Percentiles rank a stretch among this genome's conserved stretches.
These are phyloP conservation scores for Cardiospermum halicacabum DNA, from an alignment of 345 rosid species.

Conservation along the genomic window DNA sequence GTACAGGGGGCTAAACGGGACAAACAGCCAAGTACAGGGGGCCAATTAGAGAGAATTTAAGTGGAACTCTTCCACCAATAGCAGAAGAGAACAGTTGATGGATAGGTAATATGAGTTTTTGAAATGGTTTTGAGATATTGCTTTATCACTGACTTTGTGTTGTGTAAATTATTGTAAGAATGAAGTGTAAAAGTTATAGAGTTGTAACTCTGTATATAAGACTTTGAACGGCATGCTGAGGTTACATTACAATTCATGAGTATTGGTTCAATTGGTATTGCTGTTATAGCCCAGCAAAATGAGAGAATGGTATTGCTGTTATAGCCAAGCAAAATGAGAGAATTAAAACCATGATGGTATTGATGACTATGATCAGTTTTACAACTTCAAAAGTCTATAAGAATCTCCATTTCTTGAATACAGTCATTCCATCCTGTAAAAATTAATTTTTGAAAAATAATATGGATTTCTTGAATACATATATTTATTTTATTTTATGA, in stretches of 20 bases:
- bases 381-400: constrained; percentile 68
- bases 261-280: constrained; percentile 42
- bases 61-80: constrained; percentile 59
- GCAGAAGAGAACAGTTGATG: constrained; percentile 67
- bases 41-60: constrained; percentile 59
- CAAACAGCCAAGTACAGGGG: too few relatives aligned
- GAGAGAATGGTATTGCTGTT: too few relatives aligned
- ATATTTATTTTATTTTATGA: too few relatives aligned
- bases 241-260: constrained; percentile 53
- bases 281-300: constrained; percentile 37
- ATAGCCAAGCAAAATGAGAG: too few relatives aligned
- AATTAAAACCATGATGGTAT: constrained; percentile 34
- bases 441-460: too few relatives aligned
- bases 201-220: constrained; percentile 56
- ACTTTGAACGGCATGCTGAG: constrained; percentile 51
- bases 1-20: too few relatives aligned
- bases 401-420: constrained; percentile 64
- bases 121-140: too few relatives aligned
- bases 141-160: too few relatives aligned
- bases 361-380: constrained; percentile 46
- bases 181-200: constrained; percentile 77
- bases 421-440: constrained; percentile 59
- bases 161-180: constrained; percentile 39
- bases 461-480: too few relatives aligned
- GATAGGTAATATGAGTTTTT: too few relatives aligned